Evolutionary conservation across 345 rosid genomes (phyloP).

Genomic region (Mangifera indica): DNA sequence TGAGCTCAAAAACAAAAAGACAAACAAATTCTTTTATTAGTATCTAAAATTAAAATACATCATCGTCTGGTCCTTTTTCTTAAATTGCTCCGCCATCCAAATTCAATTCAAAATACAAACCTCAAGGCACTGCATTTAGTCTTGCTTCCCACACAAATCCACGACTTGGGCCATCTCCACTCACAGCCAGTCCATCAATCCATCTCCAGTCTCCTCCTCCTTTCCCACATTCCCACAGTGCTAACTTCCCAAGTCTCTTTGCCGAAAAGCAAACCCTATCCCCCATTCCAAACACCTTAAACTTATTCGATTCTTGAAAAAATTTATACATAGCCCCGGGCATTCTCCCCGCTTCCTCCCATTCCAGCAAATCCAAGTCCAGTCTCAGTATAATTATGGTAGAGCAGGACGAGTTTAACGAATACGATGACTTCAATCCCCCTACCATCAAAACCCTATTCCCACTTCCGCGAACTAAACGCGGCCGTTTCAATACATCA

Average conservation of each 20-base stretch:
- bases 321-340: conserved; percentile 69
- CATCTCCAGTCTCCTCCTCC: conserved; percentile 62
- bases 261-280: conserved; percentile 78
- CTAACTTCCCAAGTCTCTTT: conserved; percentile 68
- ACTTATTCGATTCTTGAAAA: conserved; percentile 72
- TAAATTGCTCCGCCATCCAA: background rate
- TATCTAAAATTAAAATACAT: background rate
- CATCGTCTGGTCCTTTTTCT: background rate
- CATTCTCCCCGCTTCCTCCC: conserved; percentile 94
- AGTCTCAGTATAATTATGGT: conserved; percentile 74
- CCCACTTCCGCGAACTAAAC: conserved; percentile 59
- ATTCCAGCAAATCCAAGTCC: conserved; percentile 74
- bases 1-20: background rate
- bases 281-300: conserved; percentile 89
- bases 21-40: too few species aligned
- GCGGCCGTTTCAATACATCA: conserved; percentile 77
- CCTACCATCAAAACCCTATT: conserved; percentile 77
- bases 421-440: conserved; percentile 66
- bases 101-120: conserved; percentile 6
- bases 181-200: conserved; percentile 70
- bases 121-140: conserved; percentile 49
- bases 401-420: conserved; percentile 70
- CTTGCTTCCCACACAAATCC: conserved; percentile 74
- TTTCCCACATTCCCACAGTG: conserved; percentile 63
- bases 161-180: conserved; percentile 64